These are phyloP conservation scores for Aeschynomene evenia DNA, from an alignment of 306 rosid genomes.

Conservation along the genomic window DNA sequence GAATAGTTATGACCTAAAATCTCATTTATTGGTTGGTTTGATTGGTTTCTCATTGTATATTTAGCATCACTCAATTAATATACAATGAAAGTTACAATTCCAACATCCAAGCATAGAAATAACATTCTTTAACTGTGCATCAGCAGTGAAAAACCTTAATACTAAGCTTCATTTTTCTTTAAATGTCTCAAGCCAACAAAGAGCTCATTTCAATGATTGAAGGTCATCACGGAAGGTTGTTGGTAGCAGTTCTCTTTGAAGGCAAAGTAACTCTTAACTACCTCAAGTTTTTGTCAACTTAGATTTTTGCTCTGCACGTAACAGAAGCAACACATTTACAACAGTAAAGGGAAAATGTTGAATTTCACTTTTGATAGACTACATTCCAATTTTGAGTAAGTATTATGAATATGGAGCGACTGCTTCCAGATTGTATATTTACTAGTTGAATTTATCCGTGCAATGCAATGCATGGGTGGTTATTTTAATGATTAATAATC, in stretches of 20 bases:
- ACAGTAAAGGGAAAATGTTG: constrained; percentile 1
- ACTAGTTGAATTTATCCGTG: no score
- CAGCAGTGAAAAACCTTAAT: neutral
- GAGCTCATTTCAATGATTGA: neutral
- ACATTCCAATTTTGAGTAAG: neutral
- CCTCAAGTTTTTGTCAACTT: neutral
- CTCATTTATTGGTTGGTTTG: no score
- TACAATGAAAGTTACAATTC: neutral
- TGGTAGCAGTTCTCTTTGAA: constrained; percentile 20
- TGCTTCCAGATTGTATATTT: constrained; percentile 4
- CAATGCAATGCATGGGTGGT: no score
- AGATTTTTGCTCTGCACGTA: neutral
- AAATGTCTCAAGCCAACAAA: neutral
- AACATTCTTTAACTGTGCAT: constrained; percentile 17
- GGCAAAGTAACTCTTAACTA: neutral
- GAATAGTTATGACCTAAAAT: no score
- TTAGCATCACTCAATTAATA: no score
- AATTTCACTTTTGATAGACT: neutral
- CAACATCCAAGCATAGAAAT: neutral
- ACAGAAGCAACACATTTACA: constrained; percentile 2
- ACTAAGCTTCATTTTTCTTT: neutral
- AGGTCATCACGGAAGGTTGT: constrained; percentile 10
- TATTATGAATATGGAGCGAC: neutral
- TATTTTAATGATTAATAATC: no score
- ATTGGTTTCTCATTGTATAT: no score